Evolutionary conservation across 78 protist genomes (phyloP).

Genomic region (Diacronema lutheri): DNA sequence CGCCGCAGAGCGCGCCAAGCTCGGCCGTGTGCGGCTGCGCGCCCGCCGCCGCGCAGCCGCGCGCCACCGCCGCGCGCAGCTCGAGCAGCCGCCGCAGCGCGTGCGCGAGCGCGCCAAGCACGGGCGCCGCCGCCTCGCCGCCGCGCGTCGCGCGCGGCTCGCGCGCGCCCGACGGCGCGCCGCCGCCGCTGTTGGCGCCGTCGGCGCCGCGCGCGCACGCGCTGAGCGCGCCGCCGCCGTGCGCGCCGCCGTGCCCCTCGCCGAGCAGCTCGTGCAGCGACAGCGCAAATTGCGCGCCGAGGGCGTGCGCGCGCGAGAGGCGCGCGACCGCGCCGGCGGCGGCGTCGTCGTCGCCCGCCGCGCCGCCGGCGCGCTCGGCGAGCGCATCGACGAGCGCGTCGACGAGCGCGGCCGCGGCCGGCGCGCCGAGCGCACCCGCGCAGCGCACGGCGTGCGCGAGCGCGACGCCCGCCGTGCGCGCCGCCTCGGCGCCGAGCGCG

Average conservation of each 20-base stretch:
- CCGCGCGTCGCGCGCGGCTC: background rate
- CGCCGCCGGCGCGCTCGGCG: too few relatives aligned
- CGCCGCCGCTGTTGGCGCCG: background rate
- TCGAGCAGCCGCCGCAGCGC: background rate
- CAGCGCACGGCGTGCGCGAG: too few relatives aligned
- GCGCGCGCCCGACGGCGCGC: background rate
- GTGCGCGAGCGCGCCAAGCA: background rate
- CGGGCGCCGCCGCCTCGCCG: background rate
- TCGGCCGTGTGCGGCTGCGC: background rate
- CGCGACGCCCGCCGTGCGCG: too few relatives aligned
- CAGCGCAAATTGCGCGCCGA: too few relatives aligned
- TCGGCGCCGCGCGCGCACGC: background rate
- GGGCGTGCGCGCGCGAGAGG: too few relatives aligned
- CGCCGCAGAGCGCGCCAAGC: too few relatives aligned
- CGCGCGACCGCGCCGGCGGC: too few relatives aligned
- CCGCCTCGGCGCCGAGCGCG: too few relatives aligned
- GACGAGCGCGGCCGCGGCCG: too few relatives aligned
- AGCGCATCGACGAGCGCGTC: too few relatives aligned
- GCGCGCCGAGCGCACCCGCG: too few relatives aligned
- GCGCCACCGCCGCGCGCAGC: background rate
- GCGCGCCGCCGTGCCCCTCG: background rate
- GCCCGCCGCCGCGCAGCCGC: background rate
- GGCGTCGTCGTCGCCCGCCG: too few relatives aligned
- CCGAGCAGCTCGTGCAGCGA: background rate
- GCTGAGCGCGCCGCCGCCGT: background rate